Evolutionary conservation across 2,329 filamentous ascomycete species (phyloP).

Genomic region (Pseudogymnoascus sp.): DNA sequence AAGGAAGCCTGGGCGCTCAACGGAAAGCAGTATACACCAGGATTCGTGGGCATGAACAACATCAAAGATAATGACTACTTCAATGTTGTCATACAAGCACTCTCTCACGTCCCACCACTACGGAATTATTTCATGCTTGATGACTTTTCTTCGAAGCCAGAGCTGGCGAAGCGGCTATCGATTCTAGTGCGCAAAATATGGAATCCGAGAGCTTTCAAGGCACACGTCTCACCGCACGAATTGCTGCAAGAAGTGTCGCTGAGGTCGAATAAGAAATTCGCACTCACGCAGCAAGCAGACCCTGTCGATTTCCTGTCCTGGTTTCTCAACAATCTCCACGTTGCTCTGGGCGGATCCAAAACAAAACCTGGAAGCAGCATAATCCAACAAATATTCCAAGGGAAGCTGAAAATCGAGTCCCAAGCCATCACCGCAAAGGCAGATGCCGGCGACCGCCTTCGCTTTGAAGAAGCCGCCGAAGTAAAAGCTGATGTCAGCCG

Average conservation of each 20-base stretch:
- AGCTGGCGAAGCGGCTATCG: conserved; percentile 80
- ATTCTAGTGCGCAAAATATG: conserved; percentile 93
- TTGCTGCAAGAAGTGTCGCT: conserved; percentile 90
- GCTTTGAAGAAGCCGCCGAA: conserved; percentile 83
- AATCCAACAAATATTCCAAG: conserved; percentile 89
- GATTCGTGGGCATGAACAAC: conserved; percentile 98
- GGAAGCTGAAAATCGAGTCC: conserved; percentile 82
- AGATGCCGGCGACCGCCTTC: conserved; percentile 76
- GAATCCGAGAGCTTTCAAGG: conserved; percentile 94
- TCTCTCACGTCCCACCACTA: conserved; percentile 82
- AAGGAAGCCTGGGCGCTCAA: conserved; percentile 66
- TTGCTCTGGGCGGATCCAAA: conserved; percentile 83
- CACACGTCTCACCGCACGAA: conserved; percentile 94
- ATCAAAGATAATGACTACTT: conserved; percentile 99
- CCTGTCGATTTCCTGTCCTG: conserved; percentile 94
- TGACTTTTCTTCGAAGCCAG: conserved; percentile 63
- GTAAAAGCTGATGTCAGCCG: conserved; percentile 71
- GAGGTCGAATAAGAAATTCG: conserved; percentile 86
- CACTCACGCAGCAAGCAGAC: conserved; percentile 82
- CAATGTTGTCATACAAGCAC: conserved; percentile 86
- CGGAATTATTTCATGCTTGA: conserved; percentile 90
- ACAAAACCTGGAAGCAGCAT: conserved; percentile 78
- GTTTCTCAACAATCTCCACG: conserved; percentile 94
- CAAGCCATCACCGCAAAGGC: conserved; percentile 89
- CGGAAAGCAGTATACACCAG: conserved; percentile 81